Evolutionary conservation across 2,329 filamentous ascomycete genomes (phyloP).

Genomic region (Apiospora aurea): DNA sequence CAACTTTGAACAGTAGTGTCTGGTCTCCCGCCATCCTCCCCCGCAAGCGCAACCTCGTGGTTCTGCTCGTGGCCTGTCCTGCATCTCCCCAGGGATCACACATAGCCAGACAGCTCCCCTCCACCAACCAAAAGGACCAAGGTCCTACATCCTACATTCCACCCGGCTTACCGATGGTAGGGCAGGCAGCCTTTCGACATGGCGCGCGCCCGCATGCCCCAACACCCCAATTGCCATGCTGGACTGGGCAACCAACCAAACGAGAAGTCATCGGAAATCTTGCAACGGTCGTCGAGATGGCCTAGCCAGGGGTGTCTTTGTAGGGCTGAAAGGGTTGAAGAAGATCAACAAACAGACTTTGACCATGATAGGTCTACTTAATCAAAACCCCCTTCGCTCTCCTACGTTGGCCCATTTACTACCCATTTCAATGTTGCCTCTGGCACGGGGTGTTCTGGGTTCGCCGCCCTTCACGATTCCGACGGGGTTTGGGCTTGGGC

Average conservation of each 20-base stretch:
- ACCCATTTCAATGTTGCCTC: neutral
- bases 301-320: conserved; percentile 11
- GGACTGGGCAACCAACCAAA: neutral
- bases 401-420: neutral
- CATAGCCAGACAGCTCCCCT: neutral
- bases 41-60: neutral
- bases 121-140: conserved; percentile 7
- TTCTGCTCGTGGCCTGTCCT: too few relatives aligned
- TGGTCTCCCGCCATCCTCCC: neutral
- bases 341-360: conserved; percentile 11
- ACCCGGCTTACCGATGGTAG: neutral
- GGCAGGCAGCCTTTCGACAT: neutral
- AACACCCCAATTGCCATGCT: neutral
- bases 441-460: neutral
- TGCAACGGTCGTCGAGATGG: conserved; percentile 7
- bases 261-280: neutral
- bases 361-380: neutral
- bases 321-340: conserved; percentile 15
- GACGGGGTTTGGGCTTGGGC: neutral
- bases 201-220: conserved; percentile 1
- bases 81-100: neutral
- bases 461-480: neutral
- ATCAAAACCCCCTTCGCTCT: neutral
- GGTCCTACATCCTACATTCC: neutral
- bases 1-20: neutral